A percentile compares a stretch with the other conserved stretches of the same genome.
Evolutionary conservation across 768 basidiomycete genomes (phyloP).

Genomic region (Mycena maculata): DNA sequence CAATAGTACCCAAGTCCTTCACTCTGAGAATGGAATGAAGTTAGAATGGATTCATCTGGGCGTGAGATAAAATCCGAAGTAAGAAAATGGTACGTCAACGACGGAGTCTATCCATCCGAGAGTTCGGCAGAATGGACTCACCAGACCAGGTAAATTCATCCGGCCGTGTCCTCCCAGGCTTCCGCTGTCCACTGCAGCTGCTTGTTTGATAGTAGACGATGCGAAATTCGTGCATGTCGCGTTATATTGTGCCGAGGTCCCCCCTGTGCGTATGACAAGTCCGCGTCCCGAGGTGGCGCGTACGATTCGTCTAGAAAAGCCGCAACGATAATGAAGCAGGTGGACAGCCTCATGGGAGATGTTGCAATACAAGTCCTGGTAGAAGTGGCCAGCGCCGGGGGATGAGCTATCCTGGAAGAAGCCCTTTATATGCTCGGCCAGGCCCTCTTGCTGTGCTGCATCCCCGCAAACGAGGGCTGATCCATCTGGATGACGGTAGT

Average conservation of each 20-base stretch:
- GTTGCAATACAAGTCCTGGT: constrained; percentile 3
- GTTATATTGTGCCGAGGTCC: constrained; percentile 1
- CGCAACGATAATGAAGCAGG: background rate
- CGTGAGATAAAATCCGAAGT: background rate
- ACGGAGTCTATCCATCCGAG: too few species aligned
- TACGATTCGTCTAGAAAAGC: background rate
- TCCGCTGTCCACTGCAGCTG: too few species aligned
- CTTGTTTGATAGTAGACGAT: background rate
- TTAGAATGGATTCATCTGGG: background rate
- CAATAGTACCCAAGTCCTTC: background rate
- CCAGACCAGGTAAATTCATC: constrained; percentile 11
- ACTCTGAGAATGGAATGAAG: background rate
- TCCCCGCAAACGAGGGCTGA: too few species aligned
- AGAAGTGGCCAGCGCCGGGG: constrained; percentile 10
- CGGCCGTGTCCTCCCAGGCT: background rate
- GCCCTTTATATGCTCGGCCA: background rate
- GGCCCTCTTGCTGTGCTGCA: background rate
- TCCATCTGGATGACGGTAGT: background rate
- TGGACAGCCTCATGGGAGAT: background rate
- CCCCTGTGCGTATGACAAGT: background rate
- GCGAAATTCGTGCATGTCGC: background rate
- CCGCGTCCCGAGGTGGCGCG: background rate
- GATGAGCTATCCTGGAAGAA: background rate
- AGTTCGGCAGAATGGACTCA: background rate
- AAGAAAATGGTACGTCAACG: background rate